Evolutionary conservation across 2,329 filamentous ascomycete genomes (phyloP).

Genomic region (Fusarium sp.): DNA sequence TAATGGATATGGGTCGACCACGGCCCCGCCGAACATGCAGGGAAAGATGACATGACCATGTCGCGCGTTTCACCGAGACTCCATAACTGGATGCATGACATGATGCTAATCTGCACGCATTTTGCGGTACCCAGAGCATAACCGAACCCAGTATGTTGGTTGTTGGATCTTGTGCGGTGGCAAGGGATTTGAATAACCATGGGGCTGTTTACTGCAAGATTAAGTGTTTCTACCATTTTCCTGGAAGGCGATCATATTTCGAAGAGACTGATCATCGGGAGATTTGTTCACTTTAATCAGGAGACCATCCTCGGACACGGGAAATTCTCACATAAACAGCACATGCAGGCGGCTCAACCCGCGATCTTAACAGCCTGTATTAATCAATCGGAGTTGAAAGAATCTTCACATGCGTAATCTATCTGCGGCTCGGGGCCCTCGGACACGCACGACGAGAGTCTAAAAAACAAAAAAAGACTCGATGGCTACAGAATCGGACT

Average conservation of each 20-base stretch:
- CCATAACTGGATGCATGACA: not conserved
- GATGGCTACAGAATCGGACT: not conserved
- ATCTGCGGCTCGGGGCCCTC: not conserved
- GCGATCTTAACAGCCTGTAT: not conserved
- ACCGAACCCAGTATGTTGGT: not conserved
- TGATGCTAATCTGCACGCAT: not conserved
- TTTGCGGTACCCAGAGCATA: not conserved
- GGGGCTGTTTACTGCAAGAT: not conserved
- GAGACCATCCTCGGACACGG: not conserved
- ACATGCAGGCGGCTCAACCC: not conserved
- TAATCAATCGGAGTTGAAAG: not conserved
- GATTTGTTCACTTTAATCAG: not conserved
- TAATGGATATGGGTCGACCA: not conserved
- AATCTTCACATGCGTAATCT: not conserved
- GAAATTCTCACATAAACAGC: not conserved
- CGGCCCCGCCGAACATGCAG: not conserved
- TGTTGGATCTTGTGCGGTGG: not conserved
- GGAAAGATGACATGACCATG: slow-evolving; percentile 3
- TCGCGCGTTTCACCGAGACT: not conserved
- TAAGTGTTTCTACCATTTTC: not conserved
- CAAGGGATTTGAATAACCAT: not conserved
- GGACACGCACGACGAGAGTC: not conserved
- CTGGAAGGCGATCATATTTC: not conserved
- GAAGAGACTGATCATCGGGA: not conserved
- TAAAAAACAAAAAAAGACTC: not conserved